Evolutionary conservation across 2,329 filamentous ascomycete genomes (phyloP), one percentile per base, ranked within the genome.

Genomic region (Fusarium albidum): DNA sequence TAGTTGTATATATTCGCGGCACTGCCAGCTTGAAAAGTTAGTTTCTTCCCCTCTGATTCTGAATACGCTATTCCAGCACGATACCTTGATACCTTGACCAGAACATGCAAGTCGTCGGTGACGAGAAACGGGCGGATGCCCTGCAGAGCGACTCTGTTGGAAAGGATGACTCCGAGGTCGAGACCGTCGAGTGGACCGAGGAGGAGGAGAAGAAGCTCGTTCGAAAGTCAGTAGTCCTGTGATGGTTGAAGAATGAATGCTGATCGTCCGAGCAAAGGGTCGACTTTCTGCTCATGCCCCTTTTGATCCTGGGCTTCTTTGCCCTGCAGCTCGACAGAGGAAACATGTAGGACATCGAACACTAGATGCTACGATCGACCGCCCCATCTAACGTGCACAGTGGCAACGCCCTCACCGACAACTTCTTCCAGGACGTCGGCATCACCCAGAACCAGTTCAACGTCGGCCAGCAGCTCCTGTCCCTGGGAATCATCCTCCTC

Each of bases 361-460:
- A n/a, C n/a, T n/a, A n/a, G n/a, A n/a, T n/a, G n/a, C n/a, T n/a
- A n/a, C n/a, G n/a, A n/a, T n/a, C n/a, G n/a, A n/a, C n/a, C n/a
- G n/a, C n/a, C n/a, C n/a, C n/a, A n/a, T 35, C 52, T 41, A 32
- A 52, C 26, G 13, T 26, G 17, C 31, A 1, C 15, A 51, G 55
- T 32, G 61, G 71, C 29, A 77, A 77, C 21, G 77, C 77, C 8
- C 62, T 79, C 15, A 79, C 77, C 12, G 59, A 62, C n/a, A 78
- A 77, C 57, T 76, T 81, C 53, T 73, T 78, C 11, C 59, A 70
- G 21, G 78, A 80, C 56, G 70, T 80, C 12, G 67, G 70, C 7
- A 75, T 81, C 55, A 76, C 71, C 3, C 77, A 77, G 6, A 75
- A 79, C 52, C 74, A 80, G 52, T 74, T 79, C 63, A 80, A 80